Conservation (phyloP, 148 eudicot genomes). For the Heliamphora exappendiculata region DNA sequence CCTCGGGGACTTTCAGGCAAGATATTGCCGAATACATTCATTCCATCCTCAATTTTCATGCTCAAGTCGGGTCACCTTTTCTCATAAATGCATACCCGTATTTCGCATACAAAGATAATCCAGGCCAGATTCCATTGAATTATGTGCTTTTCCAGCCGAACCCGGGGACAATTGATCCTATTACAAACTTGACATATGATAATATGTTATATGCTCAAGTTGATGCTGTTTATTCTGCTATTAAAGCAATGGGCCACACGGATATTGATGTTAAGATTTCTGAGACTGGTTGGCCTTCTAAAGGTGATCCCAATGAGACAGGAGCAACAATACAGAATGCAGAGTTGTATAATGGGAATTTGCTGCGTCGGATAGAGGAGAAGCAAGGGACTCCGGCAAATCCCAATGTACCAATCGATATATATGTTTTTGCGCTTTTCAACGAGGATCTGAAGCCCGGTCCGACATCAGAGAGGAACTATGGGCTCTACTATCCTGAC, state of each 20-base stretch:
- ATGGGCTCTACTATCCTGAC: slow-evolving; percentile 78
- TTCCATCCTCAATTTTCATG: slow-evolving; percentile 60
- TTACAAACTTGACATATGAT: slow-evolving; percentile 56
- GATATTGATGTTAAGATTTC: slow-evolving; percentile 53
- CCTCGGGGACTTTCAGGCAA: slow-evolving; percentile 55
- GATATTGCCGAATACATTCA: slow-evolving; percentile 51
- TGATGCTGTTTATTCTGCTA: slow-evolving; percentile 80
- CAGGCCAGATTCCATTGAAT: slow-evolving; percentile 40
- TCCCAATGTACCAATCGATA: slow-evolving; percentile 56
- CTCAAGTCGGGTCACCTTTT: slow-evolving; percentile 53
- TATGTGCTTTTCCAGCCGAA: slow-evolving; percentile 68
- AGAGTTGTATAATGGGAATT: slow-evolving; percentile 62
- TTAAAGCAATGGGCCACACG: slow-evolving; percentile 56
- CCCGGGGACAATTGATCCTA: slow-evolving; percentile 46
- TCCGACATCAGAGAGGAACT: slow-evolving; percentile 77
- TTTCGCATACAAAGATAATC: slow-evolving; percentile 68
- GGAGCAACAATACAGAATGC: slow-evolving; percentile 80
- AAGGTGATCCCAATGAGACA: slow-evolving; percentile 59
- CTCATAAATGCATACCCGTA: slow-evolving; percentile 76
- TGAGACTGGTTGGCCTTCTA: slow-evolving; percentile 95
- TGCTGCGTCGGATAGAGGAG: slow-evolving; percentile 44
- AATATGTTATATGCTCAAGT: slow-evolving; percentile 90
- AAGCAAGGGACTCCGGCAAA: slow-evolving; percentile 68
- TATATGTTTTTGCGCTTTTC: slow-evolving; percentile 78
- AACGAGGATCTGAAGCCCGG: slow-evolving; percentile 88